Conservation (phyloP, 352 stramenopile species). For the Phytopythium litorale region DNA sequence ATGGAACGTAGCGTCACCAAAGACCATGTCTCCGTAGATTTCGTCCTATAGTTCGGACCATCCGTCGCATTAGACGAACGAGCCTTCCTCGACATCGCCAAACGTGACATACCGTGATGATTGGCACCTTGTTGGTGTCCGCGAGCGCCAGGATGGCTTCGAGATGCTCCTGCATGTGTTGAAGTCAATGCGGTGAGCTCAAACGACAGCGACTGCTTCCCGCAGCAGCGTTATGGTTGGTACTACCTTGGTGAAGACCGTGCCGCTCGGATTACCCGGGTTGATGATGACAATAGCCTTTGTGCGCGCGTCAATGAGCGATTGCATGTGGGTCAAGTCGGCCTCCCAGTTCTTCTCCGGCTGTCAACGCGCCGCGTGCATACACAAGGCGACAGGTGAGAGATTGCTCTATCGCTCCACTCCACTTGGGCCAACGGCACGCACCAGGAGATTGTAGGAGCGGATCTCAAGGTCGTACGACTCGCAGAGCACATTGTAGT, state of each 20-base stretch:
- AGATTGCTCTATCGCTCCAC: not conserved
- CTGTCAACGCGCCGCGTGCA: not conserved
- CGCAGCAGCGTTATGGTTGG: not conserved
- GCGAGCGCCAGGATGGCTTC: slow-evolving; percentile 71
- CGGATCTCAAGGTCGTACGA: slow-evolving; percentile 64
- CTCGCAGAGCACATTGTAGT: slow-evolving; percentile 52
- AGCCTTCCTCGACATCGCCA: not conserved
- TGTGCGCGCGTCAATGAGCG: slow-evolving; percentile 60
- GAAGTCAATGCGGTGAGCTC: not conserved
- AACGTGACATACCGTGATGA: slow-evolving; percentile 84
- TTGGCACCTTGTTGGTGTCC: slow-evolving; percentile 85
- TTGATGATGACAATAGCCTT: slow-evolving; percentile 93
- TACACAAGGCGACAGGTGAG: not conserved
- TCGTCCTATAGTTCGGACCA: slow-evolving; percentile 39
- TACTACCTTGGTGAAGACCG: slow-evolving; percentile 86
- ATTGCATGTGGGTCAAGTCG: slow-evolving; percentile 86
- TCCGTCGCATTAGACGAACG: not conserved
- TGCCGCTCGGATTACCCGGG: slow-evolving; percentile 93
- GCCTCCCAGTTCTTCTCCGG: slow-evolving; percentile 85
- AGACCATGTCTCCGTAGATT: slow-evolving; percentile 85
- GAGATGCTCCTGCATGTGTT: slow-evolving; percentile 36
- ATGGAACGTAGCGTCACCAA: slow-evolving; percentile 67
- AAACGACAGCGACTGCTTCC: not conserved
- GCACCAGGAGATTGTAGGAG: slow-evolving; percentile 61
- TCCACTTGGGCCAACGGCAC: not conserved